Percentiles rank a stretch among this genome's conserved stretches.
Conservation (phyloP, 331 rosid genomes). For the Acacia concinna region DNA sequence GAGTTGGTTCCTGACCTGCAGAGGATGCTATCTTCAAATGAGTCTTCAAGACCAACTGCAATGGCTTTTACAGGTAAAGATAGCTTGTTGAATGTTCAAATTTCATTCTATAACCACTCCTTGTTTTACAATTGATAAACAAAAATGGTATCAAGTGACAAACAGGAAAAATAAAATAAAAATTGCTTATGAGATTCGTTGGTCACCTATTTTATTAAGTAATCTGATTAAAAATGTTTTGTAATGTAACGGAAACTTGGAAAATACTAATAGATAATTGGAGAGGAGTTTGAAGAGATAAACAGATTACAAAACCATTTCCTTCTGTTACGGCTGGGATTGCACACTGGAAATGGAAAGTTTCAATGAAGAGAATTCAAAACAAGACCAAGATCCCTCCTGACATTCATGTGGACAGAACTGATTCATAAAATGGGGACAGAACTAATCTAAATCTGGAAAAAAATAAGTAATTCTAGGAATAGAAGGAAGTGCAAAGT, state of each 20-base stretch:
- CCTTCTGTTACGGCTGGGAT: background rate
- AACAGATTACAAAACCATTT: background rate
- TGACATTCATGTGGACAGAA: background rate
- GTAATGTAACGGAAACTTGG: background rate
- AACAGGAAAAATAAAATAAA: background rate
- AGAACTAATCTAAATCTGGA: no score
- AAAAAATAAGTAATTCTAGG: no score
- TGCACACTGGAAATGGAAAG: background rate
- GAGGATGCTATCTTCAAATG: constrained; percentile 93
- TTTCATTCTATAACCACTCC: constrained; percentile 10
- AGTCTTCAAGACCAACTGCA: constrained; percentile 82
- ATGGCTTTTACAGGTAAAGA: constrained; percentile 85
- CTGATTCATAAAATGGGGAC: no score
- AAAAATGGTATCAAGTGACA: background rate
- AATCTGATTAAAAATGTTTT: background rate
- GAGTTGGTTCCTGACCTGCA: constrained; percentile 91
- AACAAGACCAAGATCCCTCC: background rate
- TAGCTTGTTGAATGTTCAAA: constrained; percentile 11
- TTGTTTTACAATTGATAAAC: constrained; percentile 12
- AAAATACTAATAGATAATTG: background rate
- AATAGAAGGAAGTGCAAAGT: no score
- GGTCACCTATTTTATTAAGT: background rate
- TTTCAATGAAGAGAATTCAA: background rate
- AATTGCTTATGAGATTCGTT: constrained; percentile 1
- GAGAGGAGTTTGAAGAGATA: background rate